A percentile compares a stretch with the other conserved stretches of the same genome.
These are phyloP conservation scores for Beauveria sp. DNA, from an alignment of 2,329 filamentous ascomycete species.

Conservation along the genomic window DNA sequence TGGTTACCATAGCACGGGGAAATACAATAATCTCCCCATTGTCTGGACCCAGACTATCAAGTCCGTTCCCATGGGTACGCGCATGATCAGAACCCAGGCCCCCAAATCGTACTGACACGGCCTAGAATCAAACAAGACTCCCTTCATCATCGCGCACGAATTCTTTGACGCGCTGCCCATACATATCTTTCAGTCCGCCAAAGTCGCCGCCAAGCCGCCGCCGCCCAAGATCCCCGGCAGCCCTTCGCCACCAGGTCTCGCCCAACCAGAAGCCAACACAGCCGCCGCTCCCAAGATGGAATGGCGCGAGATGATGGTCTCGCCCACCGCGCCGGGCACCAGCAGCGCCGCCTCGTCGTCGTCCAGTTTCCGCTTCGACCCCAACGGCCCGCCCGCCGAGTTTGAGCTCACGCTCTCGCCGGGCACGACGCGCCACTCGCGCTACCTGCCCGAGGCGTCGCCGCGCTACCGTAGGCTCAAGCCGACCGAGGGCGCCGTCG, in stretches of 20 bases:
- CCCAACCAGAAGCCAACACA: slow-evolving; percentile 30
- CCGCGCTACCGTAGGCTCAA: slow-evolving; percentile 71
- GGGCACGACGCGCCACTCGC: slow-evolving; percentile 69
- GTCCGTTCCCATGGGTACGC: slow-evolving; percentile 63
- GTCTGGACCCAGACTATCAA: slow-evolving; percentile 87
- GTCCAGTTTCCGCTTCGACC: slow-evolving; percentile 43
- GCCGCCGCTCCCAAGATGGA: slow-evolving; percentile 36
- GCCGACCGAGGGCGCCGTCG: slow-evolving; percentile 56
- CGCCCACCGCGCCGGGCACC: slow-evolving; percentile 50
- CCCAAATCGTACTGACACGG: background rate
- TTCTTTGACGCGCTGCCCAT: slow-evolving; percentile 98
- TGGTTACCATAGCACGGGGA: slow-evolving; percentile 68
- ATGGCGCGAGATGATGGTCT: slow-evolving; percentile 79
- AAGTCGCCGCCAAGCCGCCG: slow-evolving; percentile 21
- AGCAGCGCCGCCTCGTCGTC: slow-evolving; percentile 40
- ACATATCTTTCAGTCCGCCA: slow-evolving; percentile 80
- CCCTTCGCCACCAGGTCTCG: slow-evolving; percentile 35
- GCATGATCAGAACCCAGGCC: background rate
- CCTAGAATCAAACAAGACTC: slow-evolving; percentile 59
- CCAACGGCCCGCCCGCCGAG: slow-evolving; percentile 56
- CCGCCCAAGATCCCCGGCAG: slow-evolving; percentile 2
- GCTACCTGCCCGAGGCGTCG: slow-evolving; percentile 77
- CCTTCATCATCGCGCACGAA: slow-evolving; percentile 93
- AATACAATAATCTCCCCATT: slow-evolving; percentile 66
- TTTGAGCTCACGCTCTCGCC: slow-evolving; percentile 80